Evolutionary conservation across 1,139 yeast genomes (phyloP), one percentile per base, ranked within the genome.

Genomic region (Blastobotrys illinoisensis): DNA sequence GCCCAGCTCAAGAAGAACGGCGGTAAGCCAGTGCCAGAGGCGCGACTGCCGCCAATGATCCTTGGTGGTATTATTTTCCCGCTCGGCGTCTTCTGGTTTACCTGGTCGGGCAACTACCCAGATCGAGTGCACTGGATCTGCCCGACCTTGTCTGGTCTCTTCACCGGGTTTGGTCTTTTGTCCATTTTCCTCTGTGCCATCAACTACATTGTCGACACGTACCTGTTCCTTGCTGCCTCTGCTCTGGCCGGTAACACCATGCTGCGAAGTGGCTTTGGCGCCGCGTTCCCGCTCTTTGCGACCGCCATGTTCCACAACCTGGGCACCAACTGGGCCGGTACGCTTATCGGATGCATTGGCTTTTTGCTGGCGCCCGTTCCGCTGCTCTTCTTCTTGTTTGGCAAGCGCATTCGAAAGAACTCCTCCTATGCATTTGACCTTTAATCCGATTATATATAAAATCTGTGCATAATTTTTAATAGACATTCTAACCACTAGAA

Each of bases 211-310:
- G 84, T 89, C 64, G 97, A 90, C 68, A 76, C 87, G 44, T 90
- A 89, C 67, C 75, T 88, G 59, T 69, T 83, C 56, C 83, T 85
- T 65, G 95, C 97, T 3, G 96, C 96, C 5, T 86, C 95, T 26
- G 97, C 97, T 1, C 76, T 90, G 62, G 96, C 97, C 4, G 97
- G 86, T 13, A 88, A 88, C 67, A 83, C 96, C 0, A 83, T 90
- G 66, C 74, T 91, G 65, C 83, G 99, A 75, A 83, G 91, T 58
- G 83, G 75, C 0, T 79, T 81, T 63, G 90, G 86, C 58, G 87
- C 85, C 46, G 79, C 79, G 1, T 90, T 91, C 80, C 97, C 98
- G 43, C 75, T 91, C 57, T 91, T 91, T 65, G 80, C 85, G 1
- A 70, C 79, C 2, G 86, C 82, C 61, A 85, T 90, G 96, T 88